Evolutionary conservation across 805 yeast genomes (phyloP).

Genomic region (Zygosaccharomyces pseudorouxii): DNA sequence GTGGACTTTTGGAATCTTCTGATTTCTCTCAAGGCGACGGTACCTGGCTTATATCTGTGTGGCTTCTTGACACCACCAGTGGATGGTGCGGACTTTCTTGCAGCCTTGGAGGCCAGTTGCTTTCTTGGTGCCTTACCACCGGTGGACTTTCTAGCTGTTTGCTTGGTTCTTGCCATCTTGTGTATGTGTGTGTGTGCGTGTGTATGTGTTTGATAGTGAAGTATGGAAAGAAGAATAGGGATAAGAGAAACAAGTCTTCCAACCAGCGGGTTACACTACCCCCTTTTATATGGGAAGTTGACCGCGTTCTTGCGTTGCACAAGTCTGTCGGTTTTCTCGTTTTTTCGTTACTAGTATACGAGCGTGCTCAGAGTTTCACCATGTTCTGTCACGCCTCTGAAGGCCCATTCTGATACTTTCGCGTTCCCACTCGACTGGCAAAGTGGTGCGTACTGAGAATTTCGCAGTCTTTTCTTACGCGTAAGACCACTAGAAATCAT

Average conservation of each 20-base stretch:
- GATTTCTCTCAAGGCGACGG: constrained; percentile 93
- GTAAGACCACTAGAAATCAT: background rate
- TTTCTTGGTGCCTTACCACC: constrained; percentile 97
- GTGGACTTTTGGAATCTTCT: constrained; percentile 97
- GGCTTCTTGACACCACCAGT: constrained; percentile 93
- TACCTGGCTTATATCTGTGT: constrained; percentile 97
- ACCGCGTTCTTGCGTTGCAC: background rate
- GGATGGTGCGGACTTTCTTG: constrained; percentile 89
- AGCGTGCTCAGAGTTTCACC: background rate
- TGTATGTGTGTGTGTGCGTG: background rate
- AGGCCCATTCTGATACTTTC: constrained; percentile 21
- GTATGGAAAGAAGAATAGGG: background rate
- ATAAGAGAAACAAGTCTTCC: background rate
- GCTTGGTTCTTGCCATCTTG: constrained; percentile 86
- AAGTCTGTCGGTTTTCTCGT: background rate
- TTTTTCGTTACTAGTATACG: background rate
- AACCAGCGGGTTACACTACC: background rate
- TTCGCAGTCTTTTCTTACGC: constrained; percentile 14
- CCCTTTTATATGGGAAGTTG: constrained; percentile 4
- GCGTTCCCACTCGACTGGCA: constrained; percentile 10
- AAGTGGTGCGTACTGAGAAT: constrained; percentile 11
- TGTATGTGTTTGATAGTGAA: background rate
- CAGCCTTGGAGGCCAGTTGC: constrained; percentile 87
- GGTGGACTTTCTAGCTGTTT: constrained; percentile 91
- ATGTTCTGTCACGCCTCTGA: background rate